phyloP scores from a whole-genome alignment of 352 stramenopile species.

The Globisporangium cystogenes region DNA sequence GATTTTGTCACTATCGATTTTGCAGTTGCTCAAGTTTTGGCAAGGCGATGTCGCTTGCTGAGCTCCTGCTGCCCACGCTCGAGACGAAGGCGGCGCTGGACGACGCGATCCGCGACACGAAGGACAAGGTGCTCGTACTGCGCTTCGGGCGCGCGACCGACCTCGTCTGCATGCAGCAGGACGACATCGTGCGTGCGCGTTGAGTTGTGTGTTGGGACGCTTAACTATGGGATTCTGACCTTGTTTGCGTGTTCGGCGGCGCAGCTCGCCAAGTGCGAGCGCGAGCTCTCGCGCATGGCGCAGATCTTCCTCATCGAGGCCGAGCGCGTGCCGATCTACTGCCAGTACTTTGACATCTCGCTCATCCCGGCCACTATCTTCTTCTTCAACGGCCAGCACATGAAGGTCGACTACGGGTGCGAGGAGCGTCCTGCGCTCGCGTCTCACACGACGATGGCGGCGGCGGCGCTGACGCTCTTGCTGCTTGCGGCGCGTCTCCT shows the following conservation, averaged over 20 bases:
- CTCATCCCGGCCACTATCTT: slow-evolving; percentile 83
- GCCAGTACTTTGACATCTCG: slow-evolving; percentile 88
- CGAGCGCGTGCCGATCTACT: slow-evolving; percentile 71
- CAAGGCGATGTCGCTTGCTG: slow-evolving; percentile 31
- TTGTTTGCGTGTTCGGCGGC: not conserved
- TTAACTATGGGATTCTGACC: not conserved
- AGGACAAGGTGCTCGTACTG: slow-evolving; percentile 79
- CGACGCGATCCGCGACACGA: slow-evolving; percentile 68
- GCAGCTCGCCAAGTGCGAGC: slow-evolving; percentile 72
- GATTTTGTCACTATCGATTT: too few species aligned
- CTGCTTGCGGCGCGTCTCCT: too few species aligned
- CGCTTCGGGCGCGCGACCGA: slow-evolving; percentile 70
- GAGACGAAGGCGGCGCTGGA: slow-evolving; percentile 61
- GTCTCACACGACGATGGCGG: not conserved
- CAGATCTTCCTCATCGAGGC: slow-evolving; percentile 68
- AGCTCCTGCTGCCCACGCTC: slow-evolving; percentile 67
- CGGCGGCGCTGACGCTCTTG: not conserved
- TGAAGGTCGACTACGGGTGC: slow-evolving; percentile 89
- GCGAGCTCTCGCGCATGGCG: slow-evolving; percentile 76
- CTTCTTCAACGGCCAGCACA: slow-evolving; percentile 87
- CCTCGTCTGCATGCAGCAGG: slow-evolving; percentile 72
- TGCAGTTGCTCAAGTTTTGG: too few species aligned
- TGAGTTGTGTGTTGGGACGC: too few species aligned
- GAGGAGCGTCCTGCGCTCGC: slow-evolving; percentile 8
- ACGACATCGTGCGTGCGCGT: slow-evolving; percentile 59